Percentiles rank a stretch among this genome's conserved stretches.
Evolutionary conservation across 352 stramenopile species (phyloP).

Genomic region (Phytophthora tentaculata): DNA sequence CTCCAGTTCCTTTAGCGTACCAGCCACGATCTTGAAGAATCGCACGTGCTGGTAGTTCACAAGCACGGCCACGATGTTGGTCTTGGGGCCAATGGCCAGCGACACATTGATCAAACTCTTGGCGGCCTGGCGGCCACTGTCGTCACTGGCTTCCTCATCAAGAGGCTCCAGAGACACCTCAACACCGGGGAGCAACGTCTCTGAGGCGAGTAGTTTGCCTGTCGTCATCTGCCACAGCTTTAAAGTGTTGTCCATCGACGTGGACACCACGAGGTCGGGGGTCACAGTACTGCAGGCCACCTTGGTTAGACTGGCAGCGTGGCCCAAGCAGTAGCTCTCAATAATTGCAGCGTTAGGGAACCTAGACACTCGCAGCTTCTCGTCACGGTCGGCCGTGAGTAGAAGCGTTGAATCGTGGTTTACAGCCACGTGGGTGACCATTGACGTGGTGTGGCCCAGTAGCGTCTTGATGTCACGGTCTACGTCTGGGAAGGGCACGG

Average conservation of each 20-base stretch:
- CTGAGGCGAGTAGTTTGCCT: slow-evolving; percentile 61
- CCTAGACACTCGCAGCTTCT: slow-evolving; percentile 86
- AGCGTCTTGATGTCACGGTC: slow-evolving; percentile 73
- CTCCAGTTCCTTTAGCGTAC: slow-evolving; percentile 35
- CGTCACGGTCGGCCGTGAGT: slow-evolving; percentile 81
- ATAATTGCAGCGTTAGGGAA: slow-evolving; percentile 79
- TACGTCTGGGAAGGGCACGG: slow-evolving; percentile 78
- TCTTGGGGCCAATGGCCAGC: slow-evolving; percentile 57
- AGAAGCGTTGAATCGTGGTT: slow-evolving; percentile 62
- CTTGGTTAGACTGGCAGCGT: slow-evolving; percentile 71
- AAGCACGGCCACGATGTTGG: slow-evolving; percentile 65
- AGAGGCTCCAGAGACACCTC: slow-evolving; percentile 35
- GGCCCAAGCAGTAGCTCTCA: slow-evolving; percentile 86
- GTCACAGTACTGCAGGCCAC: slow-evolving; percentile 53
- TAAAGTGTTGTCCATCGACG: slow-evolving; percentile 82
- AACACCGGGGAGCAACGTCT: slow-evolving; percentile 44
- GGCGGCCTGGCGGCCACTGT: slow-evolving; percentile 37
- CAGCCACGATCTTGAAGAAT: slow-evolving; percentile 63
- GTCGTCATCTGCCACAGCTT: slow-evolving; percentile 75
- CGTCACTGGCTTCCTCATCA: slow-evolving; percentile 31
- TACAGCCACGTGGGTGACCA: slow-evolving; percentile 79
- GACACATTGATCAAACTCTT: slow-evolving; percentile 66
- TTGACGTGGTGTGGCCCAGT: slow-evolving; percentile 86
- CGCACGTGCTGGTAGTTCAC: slow-evolving; percentile 54
- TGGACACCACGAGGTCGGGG: slow-evolving; percentile 66